These are phyloP conservation scores for Amylocarpus encephaloides DNA, from an alignment of 2,329 filamentous ascomycete species.

Conservation along the genomic window DNA sequence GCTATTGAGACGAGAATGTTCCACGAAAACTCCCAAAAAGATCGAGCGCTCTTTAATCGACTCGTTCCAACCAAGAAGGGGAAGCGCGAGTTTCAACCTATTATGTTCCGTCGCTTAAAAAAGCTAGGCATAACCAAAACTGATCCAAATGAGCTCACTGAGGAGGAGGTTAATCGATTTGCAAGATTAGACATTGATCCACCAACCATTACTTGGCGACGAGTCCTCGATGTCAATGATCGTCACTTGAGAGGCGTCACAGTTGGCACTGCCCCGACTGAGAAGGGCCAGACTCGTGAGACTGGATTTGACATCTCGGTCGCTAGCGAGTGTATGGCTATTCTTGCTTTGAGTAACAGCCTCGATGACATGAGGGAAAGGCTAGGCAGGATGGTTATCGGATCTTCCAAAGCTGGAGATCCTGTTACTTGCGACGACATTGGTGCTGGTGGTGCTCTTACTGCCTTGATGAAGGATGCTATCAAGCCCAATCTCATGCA, in stretches of 20 bases:
- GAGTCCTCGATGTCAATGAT: constrained; percentile 96
- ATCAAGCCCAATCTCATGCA: constrained; percentile 99
- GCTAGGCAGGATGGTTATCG: constrained; percentile 92
- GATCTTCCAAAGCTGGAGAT: constrained; percentile 76
- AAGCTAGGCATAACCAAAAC: constrained; percentile 97
- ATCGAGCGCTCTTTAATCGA: constrained; percentile 78
- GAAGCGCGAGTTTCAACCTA: constrained; percentile 74
- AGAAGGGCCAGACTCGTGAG: constrained; percentile 80
- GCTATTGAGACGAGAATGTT: constrained; percentile 98
- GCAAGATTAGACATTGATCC: constrained; percentile 95
- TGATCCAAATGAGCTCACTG: constrained; percentile 81
- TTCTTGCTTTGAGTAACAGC: constrained; percentile 85
- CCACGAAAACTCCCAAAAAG: constrained; percentile 93
- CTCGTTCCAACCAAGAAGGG: constrained; percentile 88
- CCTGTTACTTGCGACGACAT: constrained; percentile 95
- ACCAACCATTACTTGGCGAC: constrained; percentile 93
- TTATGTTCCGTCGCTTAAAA: constrained; percentile 90
- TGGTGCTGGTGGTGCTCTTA: constrained; percentile 83
- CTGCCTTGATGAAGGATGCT: constrained; percentile 93
- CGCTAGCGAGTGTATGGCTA: constrained; percentile 96
- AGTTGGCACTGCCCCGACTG: constrained; percentile 79
- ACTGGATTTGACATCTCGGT: constrained; percentile 98
- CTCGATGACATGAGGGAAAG: constrained; percentile 86
- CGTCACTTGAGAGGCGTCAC: constrained; percentile 86
- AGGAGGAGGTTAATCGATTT: constrained; percentile 81